Evolutionary conservation across 495 filamentous ascomycete species (phyloP), one percentile per base, ranked within the genome.

Genomic region (Penicillium pulvis): DNA sequence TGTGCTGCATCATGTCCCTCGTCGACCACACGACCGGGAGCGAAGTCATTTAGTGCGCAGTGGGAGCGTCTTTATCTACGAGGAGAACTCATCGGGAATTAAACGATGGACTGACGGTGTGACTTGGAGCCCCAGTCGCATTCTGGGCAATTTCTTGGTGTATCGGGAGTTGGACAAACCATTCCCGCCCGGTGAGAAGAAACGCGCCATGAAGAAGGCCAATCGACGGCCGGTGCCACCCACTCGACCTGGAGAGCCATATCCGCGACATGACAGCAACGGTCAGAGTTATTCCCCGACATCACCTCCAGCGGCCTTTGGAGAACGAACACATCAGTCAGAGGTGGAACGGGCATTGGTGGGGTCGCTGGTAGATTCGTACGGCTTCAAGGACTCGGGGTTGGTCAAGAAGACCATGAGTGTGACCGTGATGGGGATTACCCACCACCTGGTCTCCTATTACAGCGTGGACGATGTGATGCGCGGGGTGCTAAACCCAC

Each of bases 101-200:
- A 95, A 93, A 75, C 83, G 93, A 42, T 97, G 93, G 93, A 97
- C 93, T 0, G 93, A 97, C 69, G 91, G 92, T 3, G 82, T 90
- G 12, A 85, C 85, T 17, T 97, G 93, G 93, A 93, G 90, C 64
- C 92, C 93, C 0, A 95, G 92, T 69, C 87, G 93, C 16, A 93
- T 96, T 35, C 74, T 94, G 45, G 88, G 87, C 44, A 96, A 96
- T 64, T 95, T 92, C 64, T 83, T 97, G 31, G 82, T 97, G 59
- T 97, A 97, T 69, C 88, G 93, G 20, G 90, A 97, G 66, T 78
- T 95, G 35, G 85, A 91, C 53, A 87, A 88, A 56, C 86, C 88
- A 0, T 92, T 93, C 62, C 86, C 89, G 3, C 90, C 91, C 0
- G 92, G 92, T 5, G 91, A 95, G 74, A 96, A 94, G 81, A 96